Conservation (phyloP, 176 grass and related monocot species). For the Phoenix roebelenii region DNA sequence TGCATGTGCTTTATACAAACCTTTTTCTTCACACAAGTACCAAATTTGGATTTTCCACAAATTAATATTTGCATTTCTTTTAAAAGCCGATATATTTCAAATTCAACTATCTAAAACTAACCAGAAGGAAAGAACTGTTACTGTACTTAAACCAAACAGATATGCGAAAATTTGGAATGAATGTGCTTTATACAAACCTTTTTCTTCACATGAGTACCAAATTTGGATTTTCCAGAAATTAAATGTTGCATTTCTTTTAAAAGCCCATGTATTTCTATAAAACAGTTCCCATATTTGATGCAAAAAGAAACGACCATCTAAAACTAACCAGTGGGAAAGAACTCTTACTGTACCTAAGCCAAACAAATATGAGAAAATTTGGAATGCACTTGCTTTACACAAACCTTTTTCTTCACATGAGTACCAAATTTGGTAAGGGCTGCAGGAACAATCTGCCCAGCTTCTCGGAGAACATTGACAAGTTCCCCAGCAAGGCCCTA, state of each 20-base stretch:
- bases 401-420: constrained; percentile 99
- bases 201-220: constrained; percentile 94
- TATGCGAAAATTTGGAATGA: neutral
- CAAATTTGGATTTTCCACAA: constrained; percentile 40
- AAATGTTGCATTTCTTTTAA: no score
- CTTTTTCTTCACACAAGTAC: constrained; percentile 97
- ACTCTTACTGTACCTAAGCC: no score
- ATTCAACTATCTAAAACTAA: no score
- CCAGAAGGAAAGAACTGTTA: no score
- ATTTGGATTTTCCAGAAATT: constrained; percentile 25
- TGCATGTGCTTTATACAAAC: constrained; percentile 24
- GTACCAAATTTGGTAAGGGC: constrained; percentile 86
- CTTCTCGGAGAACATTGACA: constrained; percentile 91
- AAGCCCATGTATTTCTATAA: no score
- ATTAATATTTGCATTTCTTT: no score
- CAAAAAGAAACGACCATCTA: no score
- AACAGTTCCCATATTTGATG: no score
- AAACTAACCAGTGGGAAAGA: no score
- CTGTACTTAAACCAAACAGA: no score
- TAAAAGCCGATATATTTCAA: no score
- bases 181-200: constrained; percentile 45
- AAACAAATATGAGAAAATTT: neutral
- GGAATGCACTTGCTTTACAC: neutral
- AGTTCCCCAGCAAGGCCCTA: constrained; percentile 91
- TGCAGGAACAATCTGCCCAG: constrained; percentile 74